Evolutionary conservation across 331 rosid species (phyloP).

Genomic region (Quercus tomentella): DNA sequence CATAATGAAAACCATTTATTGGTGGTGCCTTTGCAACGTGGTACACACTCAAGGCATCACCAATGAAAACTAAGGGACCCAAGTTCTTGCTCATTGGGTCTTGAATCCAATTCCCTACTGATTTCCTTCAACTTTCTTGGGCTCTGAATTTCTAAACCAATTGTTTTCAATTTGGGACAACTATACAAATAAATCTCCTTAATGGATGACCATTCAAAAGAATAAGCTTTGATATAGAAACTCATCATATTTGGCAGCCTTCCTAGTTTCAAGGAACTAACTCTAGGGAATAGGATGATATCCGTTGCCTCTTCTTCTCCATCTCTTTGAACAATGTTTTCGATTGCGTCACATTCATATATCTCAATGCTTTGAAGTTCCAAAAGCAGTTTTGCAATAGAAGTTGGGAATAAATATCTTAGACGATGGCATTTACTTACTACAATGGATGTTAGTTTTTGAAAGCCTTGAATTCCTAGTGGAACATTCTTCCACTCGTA

Average conservation of each 20-base stretch:
- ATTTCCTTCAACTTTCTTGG: too few species aligned
- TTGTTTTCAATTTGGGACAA: not conserved
- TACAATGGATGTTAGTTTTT: not conserved
- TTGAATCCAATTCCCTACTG: too few species aligned
- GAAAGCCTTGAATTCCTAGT: conserved; percentile 14
- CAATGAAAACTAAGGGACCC: too few species aligned
- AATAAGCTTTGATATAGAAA: not conserved
- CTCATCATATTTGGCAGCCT: not conserved
- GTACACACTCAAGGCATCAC: not conserved
- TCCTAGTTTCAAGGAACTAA: not conserved
- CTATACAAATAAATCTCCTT: not conserved
- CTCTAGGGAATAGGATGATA: not conserved
- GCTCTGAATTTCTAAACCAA: not conserved
- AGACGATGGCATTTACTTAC: not conserved
- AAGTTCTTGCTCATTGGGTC: too few species aligned
- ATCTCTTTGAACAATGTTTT: not conserved
- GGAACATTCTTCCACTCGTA: conserved; percentile 18
- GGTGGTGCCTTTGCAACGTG: not conserved
- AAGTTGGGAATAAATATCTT: not conserved
- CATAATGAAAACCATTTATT: too few species aligned
- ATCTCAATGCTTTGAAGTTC: not conserved
- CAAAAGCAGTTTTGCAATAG: not conserved
- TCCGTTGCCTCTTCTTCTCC: not conserved
- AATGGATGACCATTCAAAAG: conserved; percentile 4
- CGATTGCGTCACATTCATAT: rapidly evolving